Conservation (phyloP, 805 yeast species). For the Cephaloascus albidus region DNA sequence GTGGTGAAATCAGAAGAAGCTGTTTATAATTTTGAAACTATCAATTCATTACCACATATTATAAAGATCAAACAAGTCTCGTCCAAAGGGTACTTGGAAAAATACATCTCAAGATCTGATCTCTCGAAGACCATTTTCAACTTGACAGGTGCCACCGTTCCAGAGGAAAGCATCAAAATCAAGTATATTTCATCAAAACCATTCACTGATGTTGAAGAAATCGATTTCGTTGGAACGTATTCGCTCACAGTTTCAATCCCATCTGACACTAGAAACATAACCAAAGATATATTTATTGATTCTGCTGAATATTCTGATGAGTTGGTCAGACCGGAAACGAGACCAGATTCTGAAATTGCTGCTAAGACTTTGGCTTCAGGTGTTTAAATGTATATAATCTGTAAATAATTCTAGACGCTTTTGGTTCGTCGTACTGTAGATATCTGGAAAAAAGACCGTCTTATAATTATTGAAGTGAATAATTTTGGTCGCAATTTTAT, state of each 20-base stretch:
- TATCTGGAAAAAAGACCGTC: too few relatives aligned
- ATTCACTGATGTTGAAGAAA: conserved; percentile 7
- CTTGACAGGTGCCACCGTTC: conserved; percentile 22
- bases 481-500: too few relatives aligned
- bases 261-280: conserved; percentile 14
- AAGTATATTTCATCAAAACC: conserved; percentile 1
- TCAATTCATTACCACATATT: background rate
- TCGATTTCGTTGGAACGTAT: conserved; percentile 17
- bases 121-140: conserved; percentile 10
- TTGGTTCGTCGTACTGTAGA: too few relatives aligned
- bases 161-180: conserved; percentile 13
- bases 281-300: too few relatives aligned
- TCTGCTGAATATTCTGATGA: too few relatives aligned
- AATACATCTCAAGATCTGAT: background rate
- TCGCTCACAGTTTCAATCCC: conserved; percentile 16
- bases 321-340: too few relatives aligned
- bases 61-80: background rate
- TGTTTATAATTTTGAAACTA: background rate
- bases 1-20: background rate
- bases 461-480: too few relatives aligned
- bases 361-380: too few relatives aligned
- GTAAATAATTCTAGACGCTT: too few relatives aligned
- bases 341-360: too few relatives aligned
- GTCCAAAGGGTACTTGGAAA: background rate
- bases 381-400: too few relatives aligned